Conservation (phyloP, 805 yeast genomes). For the Saccharomycopsis babjevae region DNA sequence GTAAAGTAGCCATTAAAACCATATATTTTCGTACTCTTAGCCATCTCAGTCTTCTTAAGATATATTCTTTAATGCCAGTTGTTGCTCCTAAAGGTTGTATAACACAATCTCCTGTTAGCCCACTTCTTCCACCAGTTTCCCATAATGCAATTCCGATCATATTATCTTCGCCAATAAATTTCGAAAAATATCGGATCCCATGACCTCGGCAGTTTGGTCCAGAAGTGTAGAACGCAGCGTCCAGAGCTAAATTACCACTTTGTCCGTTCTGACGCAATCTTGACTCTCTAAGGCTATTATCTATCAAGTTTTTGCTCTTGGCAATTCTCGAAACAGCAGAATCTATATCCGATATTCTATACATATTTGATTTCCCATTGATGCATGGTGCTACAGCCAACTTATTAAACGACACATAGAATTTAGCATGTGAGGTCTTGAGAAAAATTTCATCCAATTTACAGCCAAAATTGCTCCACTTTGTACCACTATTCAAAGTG, state of each 20-base stretch:
- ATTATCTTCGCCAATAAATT: slow-evolving; percentile 85
- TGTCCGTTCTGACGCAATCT: slow-evolving; percentile 21
- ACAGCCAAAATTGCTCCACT: slow-evolving; percentile 40
- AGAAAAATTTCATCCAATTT: slow-evolving; percentile 77
- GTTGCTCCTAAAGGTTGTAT: slow-evolving; percentile 56
- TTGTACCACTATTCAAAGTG: slow-evolving; percentile 22
- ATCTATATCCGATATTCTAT: slow-evolving; percentile 57
- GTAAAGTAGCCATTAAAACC: slow-evolving; percentile 74
- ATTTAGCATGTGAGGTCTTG: slow-evolving; percentile 75
- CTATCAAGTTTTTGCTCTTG: slow-evolving; percentile 22
- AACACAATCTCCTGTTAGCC: slow-evolving; percentile 68
- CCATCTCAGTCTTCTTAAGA: slow-evolving; percentile 71
- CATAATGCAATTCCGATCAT: slow-evolving; percentile 84
- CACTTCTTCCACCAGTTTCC: slow-evolving; percentile 64
- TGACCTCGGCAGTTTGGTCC: slow-evolving; percentile 22
- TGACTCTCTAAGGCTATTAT: slow-evolving; percentile 10
- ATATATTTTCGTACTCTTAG: slow-evolving; percentile 75
- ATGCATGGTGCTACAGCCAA: slow-evolving; percentile 78
- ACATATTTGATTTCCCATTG: slow-evolving; percentile 80
- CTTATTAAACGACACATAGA: slow-evolving; percentile 69
- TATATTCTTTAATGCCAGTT: slow-evolving; percentile 42
- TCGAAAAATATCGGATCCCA: slow-evolving; percentile 62
- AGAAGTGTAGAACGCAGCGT: slow-evolving; percentile 25
- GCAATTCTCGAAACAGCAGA: slow-evolving; percentile 36
- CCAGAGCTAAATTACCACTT: slow-evolving; percentile 26